phyloP scores from a whole-genome alignment of 768 basidiomycete genomes.

The Leccinum uliginosum region DNA sequence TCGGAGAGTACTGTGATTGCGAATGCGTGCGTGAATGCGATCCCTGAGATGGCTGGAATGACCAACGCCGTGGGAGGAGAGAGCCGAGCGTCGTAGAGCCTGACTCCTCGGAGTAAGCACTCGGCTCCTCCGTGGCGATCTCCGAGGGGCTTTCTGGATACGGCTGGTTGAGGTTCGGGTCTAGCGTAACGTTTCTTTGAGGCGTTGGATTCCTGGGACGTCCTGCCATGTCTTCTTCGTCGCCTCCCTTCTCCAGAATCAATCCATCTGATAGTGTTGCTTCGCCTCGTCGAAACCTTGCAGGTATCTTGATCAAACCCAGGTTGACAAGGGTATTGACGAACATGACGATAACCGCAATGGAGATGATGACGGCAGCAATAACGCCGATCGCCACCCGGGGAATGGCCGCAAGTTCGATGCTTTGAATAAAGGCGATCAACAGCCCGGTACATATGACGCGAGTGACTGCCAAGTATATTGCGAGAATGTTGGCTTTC shows the following conservation, averaged over 20 bases:
- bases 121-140: conserved; percentile 18
- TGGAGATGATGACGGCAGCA: conserved; percentile 64
- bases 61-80: conserved; percentile 31
- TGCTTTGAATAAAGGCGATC: conserved; percentile 68
- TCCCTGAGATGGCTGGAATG: conserved; percentile 26
- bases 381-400: conserved; percentile 79
- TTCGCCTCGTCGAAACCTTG: conserved; percentile 16
- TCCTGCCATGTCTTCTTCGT: conserved; percentile 18
- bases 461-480: conserved; percentile 63
- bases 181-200: conserved; percentile 38
- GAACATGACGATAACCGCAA: conserved; percentile 66
- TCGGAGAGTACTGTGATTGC: conserved; percentile 31
- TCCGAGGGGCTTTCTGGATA: conserved; percentile 39
- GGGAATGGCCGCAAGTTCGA: conserved; percentile 68
- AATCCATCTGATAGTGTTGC: conserved; percentile 12
- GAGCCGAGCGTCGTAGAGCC: conserved; percentile 35
- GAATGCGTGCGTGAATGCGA: conserved; percentile 29
- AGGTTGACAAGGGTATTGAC: conserved; percentile 59
- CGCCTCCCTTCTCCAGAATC: conserved; percentile 27
- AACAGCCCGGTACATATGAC: conserved; percentile 66
- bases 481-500: conserved; percentile 66
- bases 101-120: conserved; percentile 30
- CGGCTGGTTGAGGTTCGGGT: conserved; percentile 39
- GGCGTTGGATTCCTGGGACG: conserved; percentile 54
- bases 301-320: conserved; percentile 28